Conservation (phyloP, 1,284 basidiomycete species). For the Boletus sp. region DNA sequence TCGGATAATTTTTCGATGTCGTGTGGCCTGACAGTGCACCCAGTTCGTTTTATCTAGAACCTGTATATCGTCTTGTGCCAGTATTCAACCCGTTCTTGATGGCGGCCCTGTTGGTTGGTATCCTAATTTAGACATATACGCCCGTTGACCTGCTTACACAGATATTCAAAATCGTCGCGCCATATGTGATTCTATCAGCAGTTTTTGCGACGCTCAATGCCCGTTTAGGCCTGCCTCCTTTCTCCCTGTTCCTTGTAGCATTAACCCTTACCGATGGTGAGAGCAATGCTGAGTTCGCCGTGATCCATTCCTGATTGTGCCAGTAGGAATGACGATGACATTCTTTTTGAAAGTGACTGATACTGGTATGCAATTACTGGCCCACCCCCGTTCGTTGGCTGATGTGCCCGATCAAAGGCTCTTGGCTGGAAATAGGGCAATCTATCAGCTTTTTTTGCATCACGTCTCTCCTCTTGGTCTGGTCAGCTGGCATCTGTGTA, state of each 20-base stretch:
- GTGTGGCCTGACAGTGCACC: constrained; percentile 5
- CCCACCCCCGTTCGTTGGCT: constrained; percentile 9
- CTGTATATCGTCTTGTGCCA: constrained; percentile 85
- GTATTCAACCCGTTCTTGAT: constrained; percentile 87
- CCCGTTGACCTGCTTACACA: constrained; percentile 26
- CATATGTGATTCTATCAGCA: constrained; percentile 73
- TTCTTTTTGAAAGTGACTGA: constrained; percentile 86
- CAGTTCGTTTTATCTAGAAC: constrained; percentile 85
- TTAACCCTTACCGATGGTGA: constrained; percentile 70
- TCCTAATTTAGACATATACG: not conserved
- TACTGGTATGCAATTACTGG: constrained; percentile 46
- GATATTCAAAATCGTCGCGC: constrained; percentile 82
- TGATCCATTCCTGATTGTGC: constrained; percentile 7
- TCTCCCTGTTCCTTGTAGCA: constrained; percentile 73
- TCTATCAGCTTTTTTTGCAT: constrained; percentile 88
- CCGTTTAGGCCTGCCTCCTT: constrained; percentile 63
- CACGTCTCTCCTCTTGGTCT: constrained; percentile 73
- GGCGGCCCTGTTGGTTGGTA: constrained; percentile 62
- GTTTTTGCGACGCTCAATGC: constrained; percentile 66
- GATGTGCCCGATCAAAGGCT: constrained; percentile 41
- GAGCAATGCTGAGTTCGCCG: constrained; percentile 18
- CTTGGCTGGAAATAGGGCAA: constrained; percentile 89
- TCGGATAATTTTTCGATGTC: not conserved
- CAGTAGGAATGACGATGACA: constrained; percentile 67
- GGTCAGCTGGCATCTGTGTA: constrained; percentile 73